phyloP scores from a whole-genome alignment of 805 yeast genomes.

The Osmozyma mogii region DNA sequence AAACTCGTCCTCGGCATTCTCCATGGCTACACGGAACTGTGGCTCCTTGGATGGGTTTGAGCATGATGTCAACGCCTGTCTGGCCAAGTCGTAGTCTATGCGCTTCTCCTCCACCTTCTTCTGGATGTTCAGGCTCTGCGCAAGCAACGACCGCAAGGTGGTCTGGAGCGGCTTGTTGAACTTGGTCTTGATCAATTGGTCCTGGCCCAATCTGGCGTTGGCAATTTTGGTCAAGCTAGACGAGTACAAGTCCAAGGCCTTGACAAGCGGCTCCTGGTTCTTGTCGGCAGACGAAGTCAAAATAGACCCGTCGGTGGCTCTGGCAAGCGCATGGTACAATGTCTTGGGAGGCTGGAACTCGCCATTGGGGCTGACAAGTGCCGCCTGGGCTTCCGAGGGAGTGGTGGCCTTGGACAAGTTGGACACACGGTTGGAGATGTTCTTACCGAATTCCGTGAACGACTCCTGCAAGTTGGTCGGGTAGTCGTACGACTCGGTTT shows the following conservation, averaged over 20 bases:
- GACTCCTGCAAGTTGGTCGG: constrained; percentile 72
- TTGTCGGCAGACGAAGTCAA: constrained; percentile 30
- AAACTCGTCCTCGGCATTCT: constrained; percentile 80
- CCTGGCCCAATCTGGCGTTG: constrained; percentile 77
- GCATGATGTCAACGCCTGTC: constrained; percentile 37
- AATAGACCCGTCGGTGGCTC: constrained; percentile 57
- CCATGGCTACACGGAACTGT: constrained; percentile 66
- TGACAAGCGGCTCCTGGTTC: constrained; percentile 45
- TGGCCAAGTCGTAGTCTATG: constrained; percentile 70
- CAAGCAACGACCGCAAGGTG: constrained; percentile 52
- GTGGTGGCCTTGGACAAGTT: constrained; percentile 65
- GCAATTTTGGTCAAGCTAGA: constrained; percentile 69
- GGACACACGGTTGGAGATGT: constrained; percentile 53
- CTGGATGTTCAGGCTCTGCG: constrained; percentile 61
- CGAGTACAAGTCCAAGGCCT: constrained; percentile 60
- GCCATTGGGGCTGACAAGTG: constrained; percentile 39
- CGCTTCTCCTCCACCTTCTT: constrained; percentile 71
- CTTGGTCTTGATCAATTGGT: constrained; percentile 58
- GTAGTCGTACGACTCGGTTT: constrained; percentile 74
- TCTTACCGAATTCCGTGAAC: constrained; percentile 63
- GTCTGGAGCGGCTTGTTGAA: constrained; percentile 62
- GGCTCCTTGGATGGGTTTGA: constrained; percentile 51
- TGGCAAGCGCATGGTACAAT: constrained; percentile 69
- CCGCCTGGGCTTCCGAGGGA: constrained; percentile 78
- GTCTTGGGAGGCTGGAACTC: constrained; percentile 67